Evolutionary conservation across 371 early-diverging fungal species (phyloP), one percentile per base, ranked within the genome.

Genomic region (Mortierella sp.): DNA sequence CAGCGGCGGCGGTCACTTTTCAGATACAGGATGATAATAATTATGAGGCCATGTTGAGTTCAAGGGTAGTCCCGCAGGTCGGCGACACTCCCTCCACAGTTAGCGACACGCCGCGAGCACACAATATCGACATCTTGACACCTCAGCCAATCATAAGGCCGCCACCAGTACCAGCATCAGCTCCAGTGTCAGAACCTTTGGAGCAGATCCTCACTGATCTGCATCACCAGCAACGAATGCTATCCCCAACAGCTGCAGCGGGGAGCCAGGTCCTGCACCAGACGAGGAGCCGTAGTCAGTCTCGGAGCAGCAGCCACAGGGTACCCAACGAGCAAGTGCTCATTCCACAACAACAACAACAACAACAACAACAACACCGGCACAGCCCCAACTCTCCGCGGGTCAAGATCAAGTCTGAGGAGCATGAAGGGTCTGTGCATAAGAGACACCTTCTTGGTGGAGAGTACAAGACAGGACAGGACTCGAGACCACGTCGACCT

Each of bases 321-420:
- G 57, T 14, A 40, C 24, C 31, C 67, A 70, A 34, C 50, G 64
- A 37, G 16, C 31, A 43, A 6, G 40, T 8, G 21, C 21, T 28
- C 5, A 31, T 9, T 13, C n/a, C 57, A 10, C 69, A 16, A 28
- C 55, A n/a, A 3, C 28, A 40, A 2, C 69, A 16, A 28, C 55
- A n/a, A 3, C 28, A 40, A 2, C 43, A 40, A 9, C 69, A 16
- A 28, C 55, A n/a, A 9, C 28, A 61, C 34, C 67, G 51, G 9
- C 73, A 11, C 5, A 11, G 50, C 14, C n/a, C 40, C 24, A 24
- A 6, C 70, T 74, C 79, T 21, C 73, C 79, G 34, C 44, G 24
- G 13, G 9, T 78, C 59, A 74, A 69, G 31, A 44, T 78, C 50
- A 74, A 78, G 57, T 50, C 74, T n/a, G 79, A 78, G 54, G 74